A percentile compares a stretch with the other conserved stretches of the same genome.
Evolutionary conservation across 257 asterid genomes (phyloP).

Genomic region (Echium plantagineum): DNA sequence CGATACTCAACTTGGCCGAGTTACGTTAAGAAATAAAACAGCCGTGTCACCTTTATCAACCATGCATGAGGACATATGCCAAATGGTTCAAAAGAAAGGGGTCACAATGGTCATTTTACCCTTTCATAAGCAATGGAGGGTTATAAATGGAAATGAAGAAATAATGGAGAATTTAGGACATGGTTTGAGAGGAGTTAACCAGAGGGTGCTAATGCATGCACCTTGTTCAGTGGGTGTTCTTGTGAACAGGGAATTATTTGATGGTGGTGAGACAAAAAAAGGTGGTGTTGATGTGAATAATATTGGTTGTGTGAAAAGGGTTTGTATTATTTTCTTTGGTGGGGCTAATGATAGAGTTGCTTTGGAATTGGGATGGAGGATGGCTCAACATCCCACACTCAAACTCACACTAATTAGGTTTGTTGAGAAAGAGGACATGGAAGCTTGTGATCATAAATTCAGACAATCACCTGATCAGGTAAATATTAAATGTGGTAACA

Average conservation of each 20-base stretch:
- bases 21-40: slow-evolving; percentile 16
- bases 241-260: slow-evolving; percentile 25
- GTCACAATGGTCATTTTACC: slow-evolving; percentile 18
- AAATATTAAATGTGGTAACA: no score
- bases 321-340: slow-evolving; percentile 39
- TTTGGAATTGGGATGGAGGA: slow-evolving; percentile 32
- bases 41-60: slow-evolving; percentile 20
- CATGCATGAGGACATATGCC: slow-evolving; percentile 32
- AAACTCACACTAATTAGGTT: slow-evolving; percentile 31
- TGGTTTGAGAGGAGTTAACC: slow-evolving; percentile 27
- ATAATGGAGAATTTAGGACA: slow-evolving; percentile 17
- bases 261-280: neutral
- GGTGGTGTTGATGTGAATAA: neutral
- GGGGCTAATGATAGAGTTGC: slow-evolving; percentile 46
- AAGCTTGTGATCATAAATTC: neutral
- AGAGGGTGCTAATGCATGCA: slow-evolving; percentile 21
- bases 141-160: slow-evolving; percentile 6
- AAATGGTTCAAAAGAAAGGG: slow-evolving; percentile 23
- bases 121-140: slow-evolving; percentile 25
- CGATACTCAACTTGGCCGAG: slow-evolving; percentile 10
- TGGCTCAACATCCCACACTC: slow-evolving; percentile 43
- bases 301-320: slow-evolving; percentile 8
- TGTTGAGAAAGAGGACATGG: slow-evolving; percentile 1
- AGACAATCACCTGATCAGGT: no score
- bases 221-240: slow-evolving; percentile 23